Evolutionary conservation across 164 flowering plant genomes (phyloP).

Genomic region (Magnolia changhungtana): DNA sequence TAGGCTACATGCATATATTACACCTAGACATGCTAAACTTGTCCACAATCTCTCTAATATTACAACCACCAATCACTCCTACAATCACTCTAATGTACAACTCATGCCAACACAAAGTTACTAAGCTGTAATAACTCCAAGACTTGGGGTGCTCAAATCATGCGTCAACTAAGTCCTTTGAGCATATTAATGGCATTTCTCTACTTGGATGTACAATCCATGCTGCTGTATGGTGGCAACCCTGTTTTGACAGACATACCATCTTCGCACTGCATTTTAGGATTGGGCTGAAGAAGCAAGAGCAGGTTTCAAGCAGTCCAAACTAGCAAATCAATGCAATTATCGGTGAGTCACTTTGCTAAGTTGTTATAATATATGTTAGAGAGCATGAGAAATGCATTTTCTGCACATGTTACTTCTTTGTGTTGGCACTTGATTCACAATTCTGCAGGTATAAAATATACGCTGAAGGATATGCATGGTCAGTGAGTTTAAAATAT

Average conservation of each 20-base stretch:
- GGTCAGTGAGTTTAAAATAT: slow-evolving; percentile 94
- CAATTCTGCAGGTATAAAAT: slow-evolving; percentile 64
- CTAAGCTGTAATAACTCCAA: slow-evolving; percentile 55
- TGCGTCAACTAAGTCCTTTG: slow-evolving; percentile 51
- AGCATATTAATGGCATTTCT: background rate
- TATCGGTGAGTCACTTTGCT: slow-evolving; percentile 42
- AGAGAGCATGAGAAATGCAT: background rate
- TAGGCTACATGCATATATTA: no score
- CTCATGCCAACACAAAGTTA: slow-evolving; percentile 17
- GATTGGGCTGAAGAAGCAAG: slow-evolving; percentile 64
- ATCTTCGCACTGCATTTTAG: slow-evolving; percentile 27
- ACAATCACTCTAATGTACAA: no score
- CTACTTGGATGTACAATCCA: background rate
- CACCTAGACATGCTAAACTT: no score
- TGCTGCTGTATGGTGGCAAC: background rate
- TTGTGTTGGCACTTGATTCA: background rate
- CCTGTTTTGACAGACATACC: background rate
- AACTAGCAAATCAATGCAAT: slow-evolving; percentile 68
- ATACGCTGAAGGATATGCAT: slow-evolving; percentile 88
- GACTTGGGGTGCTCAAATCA: slow-evolving; percentile 63
- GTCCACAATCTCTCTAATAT: no score
- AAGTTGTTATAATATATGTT: background rate
- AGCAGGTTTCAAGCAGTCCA: slow-evolving; percentile 61
- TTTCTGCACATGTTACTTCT: no score
- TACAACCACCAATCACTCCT: no score